Conservation (phyloP, 192 early-diverging fungal species). For the Umbelopsis sp. region DNA sequence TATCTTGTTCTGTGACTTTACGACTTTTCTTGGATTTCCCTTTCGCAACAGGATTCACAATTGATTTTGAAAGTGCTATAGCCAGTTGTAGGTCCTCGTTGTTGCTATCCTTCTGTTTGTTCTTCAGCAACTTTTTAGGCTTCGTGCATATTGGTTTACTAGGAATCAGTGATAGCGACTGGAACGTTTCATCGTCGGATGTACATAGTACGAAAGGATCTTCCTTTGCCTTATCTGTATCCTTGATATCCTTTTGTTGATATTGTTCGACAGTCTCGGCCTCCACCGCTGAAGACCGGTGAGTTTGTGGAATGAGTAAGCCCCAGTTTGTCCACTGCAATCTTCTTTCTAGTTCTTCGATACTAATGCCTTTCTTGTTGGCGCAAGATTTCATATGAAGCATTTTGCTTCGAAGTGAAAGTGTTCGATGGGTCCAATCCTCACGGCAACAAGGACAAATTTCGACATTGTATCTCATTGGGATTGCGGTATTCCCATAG, state of each 20-base stretch:
- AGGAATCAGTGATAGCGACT: not conserved
- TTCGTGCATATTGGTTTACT: not conserved
- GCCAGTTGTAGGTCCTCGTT: not conserved
- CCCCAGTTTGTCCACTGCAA: slow-evolving; percentile 5
- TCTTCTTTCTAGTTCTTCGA: not conserved
- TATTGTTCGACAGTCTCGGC: not conserved
- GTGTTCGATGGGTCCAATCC: not conserved
- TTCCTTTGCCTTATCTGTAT: not conserved
- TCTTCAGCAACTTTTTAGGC: not conserved
- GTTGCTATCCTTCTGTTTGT: not conserved
- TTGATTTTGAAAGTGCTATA: not conserved
- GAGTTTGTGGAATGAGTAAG: not conserved
- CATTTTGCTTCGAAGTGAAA: not conserved
- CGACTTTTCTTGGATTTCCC: not conserved
- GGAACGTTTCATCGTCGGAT: not conserved
- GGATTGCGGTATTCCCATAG: not conserved
- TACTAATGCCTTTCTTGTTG: not conserved
- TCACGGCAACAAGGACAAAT: slow-evolving; percentile 2
- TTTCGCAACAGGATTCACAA: not conserved
- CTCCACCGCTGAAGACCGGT: not conserved
- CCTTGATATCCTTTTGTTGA: not conserved
- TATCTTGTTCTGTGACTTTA: not conserved
- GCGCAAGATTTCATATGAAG: slow-evolving; percentile 2
- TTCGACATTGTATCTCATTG: not conserved
- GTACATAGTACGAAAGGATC: not conserved